Evolutionary conservation across 805 yeast genomes (phyloP).

Genomic region (Candida easanensis): DNA sequence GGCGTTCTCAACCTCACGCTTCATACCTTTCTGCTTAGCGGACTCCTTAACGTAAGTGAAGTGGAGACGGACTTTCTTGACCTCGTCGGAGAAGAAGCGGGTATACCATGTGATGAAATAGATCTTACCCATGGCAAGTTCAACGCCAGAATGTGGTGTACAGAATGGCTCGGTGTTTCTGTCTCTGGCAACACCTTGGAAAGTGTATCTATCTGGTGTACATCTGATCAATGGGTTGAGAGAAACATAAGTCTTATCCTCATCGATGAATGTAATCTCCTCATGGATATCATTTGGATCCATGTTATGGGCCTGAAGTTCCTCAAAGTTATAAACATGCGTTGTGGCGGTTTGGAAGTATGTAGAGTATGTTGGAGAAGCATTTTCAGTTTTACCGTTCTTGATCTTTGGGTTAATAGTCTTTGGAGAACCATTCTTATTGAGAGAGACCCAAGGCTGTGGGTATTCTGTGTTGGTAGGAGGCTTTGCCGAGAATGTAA

Average conservation of each 20-base stretch:
- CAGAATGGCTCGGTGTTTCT: slow-evolving; percentile 76
- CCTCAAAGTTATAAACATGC: slow-evolving; percentile 51
- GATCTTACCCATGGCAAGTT: slow-evolving; percentile 55
- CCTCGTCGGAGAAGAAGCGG: slow-evolving; percentile 53
- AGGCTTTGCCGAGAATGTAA: slow-evolving; percentile 49
- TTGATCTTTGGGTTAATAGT: slow-evolving; percentile 76
- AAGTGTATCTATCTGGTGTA: slow-evolving; percentile 71
- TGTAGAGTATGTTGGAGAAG: slow-evolving; percentile 69
- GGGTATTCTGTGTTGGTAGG: slow-evolving; percentile 54
- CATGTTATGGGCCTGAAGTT: slow-evolving; percentile 73
- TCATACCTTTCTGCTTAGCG: slow-evolving; percentile 53
- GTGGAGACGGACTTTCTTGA: slow-evolving; percentile 62
- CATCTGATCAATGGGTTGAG: slow-evolving; percentile 82
- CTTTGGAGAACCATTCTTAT: slow-evolving; percentile 75
- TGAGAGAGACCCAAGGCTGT: slow-evolving; percentile 77
- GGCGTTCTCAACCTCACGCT: slow-evolving; percentile 40
- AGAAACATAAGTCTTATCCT: slow-evolving; percentile 68
- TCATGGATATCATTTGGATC: slow-evolving; percentile 53
- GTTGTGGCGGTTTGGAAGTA: slow-evolving; percentile 74
- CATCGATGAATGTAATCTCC: slow-evolving; percentile 56
- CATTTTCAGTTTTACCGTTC: slow-evolving; percentile 65
- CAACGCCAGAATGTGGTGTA: slow-evolving; percentile 64
- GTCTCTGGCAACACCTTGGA: slow-evolving; percentile 59
- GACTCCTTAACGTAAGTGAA: slow-evolving; percentile 61
- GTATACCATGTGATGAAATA: slow-evolving; percentile 85